phyloP scores from a whole-genome alignment of 2,329 filamentous ascomycete genomes.

The Neonectria faginata region DNA sequence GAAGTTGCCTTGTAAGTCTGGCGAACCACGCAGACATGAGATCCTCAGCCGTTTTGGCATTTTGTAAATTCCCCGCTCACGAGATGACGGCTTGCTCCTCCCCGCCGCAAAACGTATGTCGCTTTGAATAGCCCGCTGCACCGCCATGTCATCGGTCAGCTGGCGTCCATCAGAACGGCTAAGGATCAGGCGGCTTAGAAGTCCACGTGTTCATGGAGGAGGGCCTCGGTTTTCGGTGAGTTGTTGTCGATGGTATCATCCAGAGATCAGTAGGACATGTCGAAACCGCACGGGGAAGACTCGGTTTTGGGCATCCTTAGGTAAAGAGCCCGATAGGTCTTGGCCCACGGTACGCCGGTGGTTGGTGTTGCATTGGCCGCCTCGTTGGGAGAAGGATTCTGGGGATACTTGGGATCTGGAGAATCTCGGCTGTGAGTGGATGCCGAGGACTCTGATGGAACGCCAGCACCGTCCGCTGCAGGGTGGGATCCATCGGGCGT shows the following conservation, averaged over 20 bases:
- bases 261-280: slow-evolving; percentile 16
- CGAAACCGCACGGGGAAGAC: slow-evolving; percentile 7
- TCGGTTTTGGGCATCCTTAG: slow-evolving; percentile 10
- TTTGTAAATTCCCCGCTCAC: neutral
- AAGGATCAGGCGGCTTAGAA: neutral
- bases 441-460: slow-evolving; percentile 1
- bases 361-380: neutral
- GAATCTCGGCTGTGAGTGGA: neutral
- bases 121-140: neutral
- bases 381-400: slow-evolving; percentile 3
- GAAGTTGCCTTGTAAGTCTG: neutral
- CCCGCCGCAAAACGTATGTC: neutral
- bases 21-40: neutral
- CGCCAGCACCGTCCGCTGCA: neutral
- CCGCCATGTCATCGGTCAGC: slow-evolving; percentile 20
- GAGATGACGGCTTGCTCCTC: neutral
- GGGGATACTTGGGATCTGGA: neutral
- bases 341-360: neutral
- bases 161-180: neutral
- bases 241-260: neutral
- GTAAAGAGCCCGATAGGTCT: slow-evolving; percentile 12
- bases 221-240: slow-evolving; percentile 1
- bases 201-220: slow-evolving; percentile 5
- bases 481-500: neutral
- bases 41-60: neutral